Conservation (phyloP, 2,329 filamentous ascomycete species). For the Cladosporium sp. region DNA sequence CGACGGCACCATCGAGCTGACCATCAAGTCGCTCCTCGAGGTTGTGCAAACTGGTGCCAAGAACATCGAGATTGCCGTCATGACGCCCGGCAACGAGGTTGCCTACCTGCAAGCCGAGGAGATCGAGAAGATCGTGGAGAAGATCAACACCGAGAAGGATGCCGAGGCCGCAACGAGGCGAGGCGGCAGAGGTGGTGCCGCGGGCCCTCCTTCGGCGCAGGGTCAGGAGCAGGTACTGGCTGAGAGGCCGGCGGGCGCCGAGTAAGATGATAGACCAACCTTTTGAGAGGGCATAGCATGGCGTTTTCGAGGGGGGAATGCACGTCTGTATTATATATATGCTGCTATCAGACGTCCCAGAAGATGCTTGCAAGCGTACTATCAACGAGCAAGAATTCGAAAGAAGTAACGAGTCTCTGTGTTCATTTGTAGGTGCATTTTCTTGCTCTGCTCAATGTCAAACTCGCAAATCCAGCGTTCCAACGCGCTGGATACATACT, state of each 20-base stretch:
- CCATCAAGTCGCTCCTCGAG: conserved; percentile 95
- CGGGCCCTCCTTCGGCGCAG: conserved; percentile 19
- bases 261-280: conserved; percentile 1
- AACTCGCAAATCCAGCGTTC: too few species aligned
- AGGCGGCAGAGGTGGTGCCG: conserved; percentile 46
- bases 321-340: conserved; percentile 10
- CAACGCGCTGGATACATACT: too few species aligned
- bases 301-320: not conserved
- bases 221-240: conserved; percentile 31
- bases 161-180: conserved; percentile 98
- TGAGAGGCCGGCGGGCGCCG: conserved; percentile 27
- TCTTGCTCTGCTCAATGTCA: too few species aligned
- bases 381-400: not conserved
- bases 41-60: conserved; percentile 98
- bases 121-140: conserved; percentile 97
- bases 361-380: not conserved
- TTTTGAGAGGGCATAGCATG: conserved; percentile 6
- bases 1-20: conserved; percentile 90
- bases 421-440: not conserved
- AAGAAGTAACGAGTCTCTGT: not conserved
- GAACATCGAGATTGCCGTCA: conserved; percentile 99
- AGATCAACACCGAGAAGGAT: conserved; percentile 98
- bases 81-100: conserved; percentile 84
- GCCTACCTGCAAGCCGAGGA: conserved; percentile 94
- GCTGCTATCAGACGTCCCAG: not conserved